phyloP scores from a whole-genome alignment of 495 filamentous ascomycete genomes.

The Pyrenula massariospora region DNA sequence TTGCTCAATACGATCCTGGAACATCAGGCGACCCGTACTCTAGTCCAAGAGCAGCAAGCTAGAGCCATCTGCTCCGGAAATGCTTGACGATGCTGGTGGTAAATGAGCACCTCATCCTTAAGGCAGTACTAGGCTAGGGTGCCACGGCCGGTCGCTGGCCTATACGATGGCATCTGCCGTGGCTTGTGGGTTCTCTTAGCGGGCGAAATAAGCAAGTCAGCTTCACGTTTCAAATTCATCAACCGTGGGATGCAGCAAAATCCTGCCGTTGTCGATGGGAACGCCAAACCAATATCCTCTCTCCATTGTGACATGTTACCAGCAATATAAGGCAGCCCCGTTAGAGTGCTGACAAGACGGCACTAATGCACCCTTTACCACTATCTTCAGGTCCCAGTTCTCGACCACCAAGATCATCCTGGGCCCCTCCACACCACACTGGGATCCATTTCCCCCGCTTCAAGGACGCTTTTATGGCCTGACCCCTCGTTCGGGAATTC shows the following conservation, averaged over 20 bases:
- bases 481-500: not conserved
- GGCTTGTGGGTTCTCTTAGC: not conserved
- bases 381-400: not conserved
- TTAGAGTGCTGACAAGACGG: not conserved
- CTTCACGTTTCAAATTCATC: not conserved
- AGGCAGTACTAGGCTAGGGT: not conserved
- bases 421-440: too few relatives aligned
- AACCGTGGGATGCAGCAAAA: not conserved
- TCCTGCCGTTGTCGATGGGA: not conserved
- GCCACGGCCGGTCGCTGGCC: not conserved
- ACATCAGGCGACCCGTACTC: not conserved
- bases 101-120: not conserved
- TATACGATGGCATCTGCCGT: not conserved
- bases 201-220: not conserved
- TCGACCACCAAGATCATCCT: not conserved
- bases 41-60: not conserved
- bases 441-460: too few relatives aligned
- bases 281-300: not conserved
- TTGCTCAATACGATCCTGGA: not conserved
- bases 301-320: not conserved
- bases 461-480: not conserved
- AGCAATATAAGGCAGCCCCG: not conserved
- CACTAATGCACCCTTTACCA: not conserved
- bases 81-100: not conserved
- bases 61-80: not conserved